Percentiles rank a stretch among this genome's conserved stretches.
Conservation (phyloP, 371 early-diverging fungal species). For the Amoeboaphelidium protococcarum region DNA sequence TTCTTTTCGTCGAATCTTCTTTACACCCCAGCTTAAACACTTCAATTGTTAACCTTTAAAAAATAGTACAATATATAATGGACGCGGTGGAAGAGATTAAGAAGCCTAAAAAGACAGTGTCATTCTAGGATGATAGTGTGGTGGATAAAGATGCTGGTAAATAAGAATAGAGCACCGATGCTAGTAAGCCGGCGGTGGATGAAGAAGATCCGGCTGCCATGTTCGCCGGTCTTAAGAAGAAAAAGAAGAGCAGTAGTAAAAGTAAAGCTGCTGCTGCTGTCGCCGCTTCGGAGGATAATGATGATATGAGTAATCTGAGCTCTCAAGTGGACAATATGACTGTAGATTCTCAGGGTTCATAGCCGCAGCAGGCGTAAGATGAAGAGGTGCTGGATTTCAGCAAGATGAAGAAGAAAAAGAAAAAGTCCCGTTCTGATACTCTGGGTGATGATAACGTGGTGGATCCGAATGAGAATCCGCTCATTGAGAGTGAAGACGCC, state of each 20-base stretch:
- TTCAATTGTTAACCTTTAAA: too few relatives aligned
- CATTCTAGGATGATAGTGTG: too few relatives aligned
- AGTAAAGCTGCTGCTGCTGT: not conserved
- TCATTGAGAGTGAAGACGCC: constrained; percentile 3
- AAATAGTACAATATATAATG: too few relatives aligned
- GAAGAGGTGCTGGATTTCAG: constrained; percentile 28
- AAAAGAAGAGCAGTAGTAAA: constrained; percentile 50
- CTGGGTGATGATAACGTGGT: constrained; percentile 4
- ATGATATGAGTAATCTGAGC: constrained; percentile 8
- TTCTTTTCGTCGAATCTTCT: too few relatives aligned
- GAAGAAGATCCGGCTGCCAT: constrained; percentile 38
- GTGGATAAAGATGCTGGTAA: too few relatives aligned
- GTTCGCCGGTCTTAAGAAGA: constrained; percentile 65
- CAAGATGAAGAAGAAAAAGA: constrained; percentile 82
- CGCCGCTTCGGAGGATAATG: constrained; percentile 9
- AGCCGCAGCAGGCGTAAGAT: constrained; percentile 15
- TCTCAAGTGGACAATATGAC: constrained; percentile 4
- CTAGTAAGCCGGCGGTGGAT: constrained; percentile 14
- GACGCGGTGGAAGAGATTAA: too few relatives aligned
- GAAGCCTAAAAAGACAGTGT: too few relatives aligned
- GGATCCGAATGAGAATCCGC: not conserved
- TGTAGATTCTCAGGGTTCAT: constrained; percentile 10
- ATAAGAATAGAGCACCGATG: too few relatives aligned
- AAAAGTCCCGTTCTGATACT: constrained; percentile 15
- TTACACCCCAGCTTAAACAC: too few relatives aligned